phyloP scores from a whole-genome alignment of 2,329 filamentous ascomycete species.

The Colletotrichum higginsianum region DNA sequence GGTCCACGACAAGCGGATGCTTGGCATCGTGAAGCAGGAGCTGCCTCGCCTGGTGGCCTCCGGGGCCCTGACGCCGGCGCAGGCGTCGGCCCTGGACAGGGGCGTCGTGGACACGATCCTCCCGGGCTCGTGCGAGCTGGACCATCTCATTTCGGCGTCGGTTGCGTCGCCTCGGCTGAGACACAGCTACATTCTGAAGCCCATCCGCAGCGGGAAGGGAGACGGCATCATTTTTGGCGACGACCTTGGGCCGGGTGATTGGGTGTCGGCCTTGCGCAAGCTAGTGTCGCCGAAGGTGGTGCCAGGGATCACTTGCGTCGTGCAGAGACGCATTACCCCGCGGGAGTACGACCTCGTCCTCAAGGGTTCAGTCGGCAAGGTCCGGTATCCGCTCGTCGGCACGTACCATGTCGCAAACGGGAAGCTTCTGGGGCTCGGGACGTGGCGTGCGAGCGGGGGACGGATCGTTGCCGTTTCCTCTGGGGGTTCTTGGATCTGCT shows the following conservation, averaged over 20 bases:
- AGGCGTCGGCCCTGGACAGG: constrained; percentile 47
- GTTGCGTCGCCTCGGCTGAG: constrained; percentile 41
- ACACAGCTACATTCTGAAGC: constrained; percentile 55
- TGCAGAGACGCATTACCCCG: constrained; percentile 51
- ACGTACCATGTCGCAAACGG: constrained; percentile 52
- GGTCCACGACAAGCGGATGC: constrained; percentile 60
- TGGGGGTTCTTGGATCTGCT: constrained; percentile 54
- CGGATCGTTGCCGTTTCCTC: constrained; percentile 52
- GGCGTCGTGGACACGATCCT: constrained; percentile 54
- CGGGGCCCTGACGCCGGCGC: constrained; percentile 46
- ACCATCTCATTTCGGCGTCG: constrained; percentile 42
- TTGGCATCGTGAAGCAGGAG: constrained; percentile 56
- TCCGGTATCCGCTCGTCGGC: constrained; percentile 51
- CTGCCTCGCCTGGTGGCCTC: constrained; percentile 47
- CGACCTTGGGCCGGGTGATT: constrained; percentile 50
- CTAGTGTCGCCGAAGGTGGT: constrained; percentile 36
- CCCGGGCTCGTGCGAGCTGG: constrained; percentile 48
- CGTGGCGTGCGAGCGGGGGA: constrained; percentile 50
- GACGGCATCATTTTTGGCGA: constrained; percentile 58
- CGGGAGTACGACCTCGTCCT: constrained; percentile 52
- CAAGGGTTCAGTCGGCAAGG: constrained; percentile 45
- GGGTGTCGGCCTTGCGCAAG: constrained; percentile 46
- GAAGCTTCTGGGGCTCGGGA: constrained; percentile 49
- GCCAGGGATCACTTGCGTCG: constrained; percentile 44
- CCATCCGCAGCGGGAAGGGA: constrained; percentile 56